A percentile compares a stretch with the other conserved stretches of the same genome.
These are phyloP conservation scores for Solanum neorickii DNA, from an alignment of 257 asterid species.

Conservation along the genomic window DNA sequence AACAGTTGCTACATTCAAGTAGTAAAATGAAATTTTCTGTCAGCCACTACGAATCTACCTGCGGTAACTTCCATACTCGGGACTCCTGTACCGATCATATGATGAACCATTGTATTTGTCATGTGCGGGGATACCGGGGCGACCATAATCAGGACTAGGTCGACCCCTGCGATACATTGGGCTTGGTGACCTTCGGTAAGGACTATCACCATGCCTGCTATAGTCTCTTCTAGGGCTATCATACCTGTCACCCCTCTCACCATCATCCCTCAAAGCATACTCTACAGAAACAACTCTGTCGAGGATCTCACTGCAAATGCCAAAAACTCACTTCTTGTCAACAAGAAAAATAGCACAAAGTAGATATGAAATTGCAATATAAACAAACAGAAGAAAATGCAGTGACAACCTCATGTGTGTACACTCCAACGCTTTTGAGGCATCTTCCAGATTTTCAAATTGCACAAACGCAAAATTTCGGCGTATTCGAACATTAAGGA, in stretches of 20 bases:
- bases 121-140: conserved; percentile 52
- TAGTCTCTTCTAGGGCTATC: conserved; percentile 60
- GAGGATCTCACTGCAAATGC: conserved; percentile 55
- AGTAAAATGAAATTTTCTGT: not conserved
- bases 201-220: conserved; percentile 47
- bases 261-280: conserved; percentile 88
- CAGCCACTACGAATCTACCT: conserved; percentile 20
- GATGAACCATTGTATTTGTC: conserved; percentile 52
- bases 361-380: not conserved
- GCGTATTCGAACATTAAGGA: conserved; percentile 66
- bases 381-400: not conserved
- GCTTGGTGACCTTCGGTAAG: conserved; percentile 57
- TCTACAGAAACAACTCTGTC: conserved; percentile 92
- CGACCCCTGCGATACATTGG: conserved; percentile 47
- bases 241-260: conserved; percentile 44
- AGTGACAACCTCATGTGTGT: conserved; percentile 71
- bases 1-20: not conserved
- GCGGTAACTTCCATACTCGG: conserved; percentile 63
- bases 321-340: not conserved
- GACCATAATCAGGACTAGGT: conserved; percentile 82
- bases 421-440: conserved; percentile 84
- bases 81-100: conserved; percentile 45
- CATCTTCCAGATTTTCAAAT: conserved; percentile 83
- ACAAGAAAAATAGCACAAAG: not conserved
- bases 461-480: conserved; percentile 94